Percentiles rank a stretch among this genome's conserved stretches.
Conservation (phyloP, 441 rosid species). For the Euphorbia corollata region DNA sequence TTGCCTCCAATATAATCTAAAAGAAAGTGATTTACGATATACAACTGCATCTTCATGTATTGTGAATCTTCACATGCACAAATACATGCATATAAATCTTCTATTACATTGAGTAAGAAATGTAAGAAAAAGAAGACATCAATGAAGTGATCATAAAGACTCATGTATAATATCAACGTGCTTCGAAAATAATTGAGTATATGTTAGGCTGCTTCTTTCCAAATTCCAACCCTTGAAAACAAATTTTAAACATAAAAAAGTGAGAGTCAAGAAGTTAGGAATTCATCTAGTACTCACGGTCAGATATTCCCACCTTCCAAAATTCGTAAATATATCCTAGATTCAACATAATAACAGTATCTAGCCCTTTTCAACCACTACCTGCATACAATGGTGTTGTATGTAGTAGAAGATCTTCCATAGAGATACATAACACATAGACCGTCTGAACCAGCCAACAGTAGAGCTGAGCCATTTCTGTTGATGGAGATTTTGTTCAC, state of each 20-base stretch:
- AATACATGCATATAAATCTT: neutral
- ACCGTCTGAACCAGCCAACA: slow-evolving; percentile 62
- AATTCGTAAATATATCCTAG: neutral
- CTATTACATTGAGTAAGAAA: neutral
- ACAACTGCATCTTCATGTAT: neutral
- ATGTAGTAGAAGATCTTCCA: slow-evolving; percentile 51
- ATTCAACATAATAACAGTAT: neutral
- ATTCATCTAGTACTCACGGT: neutral
- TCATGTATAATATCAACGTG: neutral
- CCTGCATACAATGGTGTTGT: slow-evolving; percentile 68
- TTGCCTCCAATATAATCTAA: slow-evolving; percentile 8
- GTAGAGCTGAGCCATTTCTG: slow-evolving; percentile 65
- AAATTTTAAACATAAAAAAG: neutral
- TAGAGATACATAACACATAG: slow-evolving; percentile 65
- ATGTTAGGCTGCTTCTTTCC: neutral
- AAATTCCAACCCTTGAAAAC: neutral
- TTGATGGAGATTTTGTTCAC: slow-evolving; percentile 71
- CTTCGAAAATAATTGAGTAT: neutral
- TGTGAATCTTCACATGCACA: neutral
- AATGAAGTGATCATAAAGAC: neutral
- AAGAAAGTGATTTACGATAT: neutral
- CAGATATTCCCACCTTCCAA: neutral
- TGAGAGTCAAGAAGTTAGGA: neutral
- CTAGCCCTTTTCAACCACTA: slow-evolving; percentile 18
- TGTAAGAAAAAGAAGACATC: neutral